Conservation (phyloP, 345 rosid species). For the Salix koriyanagi region DNA sequence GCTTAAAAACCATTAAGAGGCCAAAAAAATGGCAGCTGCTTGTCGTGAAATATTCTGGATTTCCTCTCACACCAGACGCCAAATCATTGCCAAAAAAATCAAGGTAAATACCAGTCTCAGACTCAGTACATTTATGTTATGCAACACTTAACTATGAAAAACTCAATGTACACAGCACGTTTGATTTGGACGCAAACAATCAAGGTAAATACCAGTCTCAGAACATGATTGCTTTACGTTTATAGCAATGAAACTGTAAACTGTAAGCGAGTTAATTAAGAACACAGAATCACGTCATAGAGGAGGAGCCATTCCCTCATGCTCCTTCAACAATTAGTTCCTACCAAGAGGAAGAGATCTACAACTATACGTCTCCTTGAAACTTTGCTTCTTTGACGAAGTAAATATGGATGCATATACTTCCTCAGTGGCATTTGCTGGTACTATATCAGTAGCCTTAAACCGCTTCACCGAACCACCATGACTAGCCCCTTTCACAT, state of each 20-base stretch:
- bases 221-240: background rate
- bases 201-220: background rate
- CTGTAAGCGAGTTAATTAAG: background rate
- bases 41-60: background rate
- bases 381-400: constrained; percentile 59
- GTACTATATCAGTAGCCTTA: constrained; percentile 57
- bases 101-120: too few species aligned
- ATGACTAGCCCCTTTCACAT: constrained; percentile 21
- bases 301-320: constrained; percentile 2
- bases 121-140: background rate
- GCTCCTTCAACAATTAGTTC: constrained; percentile 42
- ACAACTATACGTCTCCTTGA: constrained; percentile 77
- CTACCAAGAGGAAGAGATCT: constrained; percentile 84
- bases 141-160: background rate
- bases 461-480: constrained; percentile 51
- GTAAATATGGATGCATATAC: constrained; percentile 90
- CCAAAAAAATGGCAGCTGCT: background rate
- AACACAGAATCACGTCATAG: constrained; percentile 6
- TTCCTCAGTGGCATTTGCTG: constrained; percentile 74
- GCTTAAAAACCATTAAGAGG: background rate
- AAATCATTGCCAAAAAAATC: background rate
- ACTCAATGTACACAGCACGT: background rate
- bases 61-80: background rate
- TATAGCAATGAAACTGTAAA: background rate
- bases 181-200: background rate